phyloP scores from a whole-genome alignment of 2,329 filamentous ascomycete genomes.

The Fusarium clavum region DNA sequence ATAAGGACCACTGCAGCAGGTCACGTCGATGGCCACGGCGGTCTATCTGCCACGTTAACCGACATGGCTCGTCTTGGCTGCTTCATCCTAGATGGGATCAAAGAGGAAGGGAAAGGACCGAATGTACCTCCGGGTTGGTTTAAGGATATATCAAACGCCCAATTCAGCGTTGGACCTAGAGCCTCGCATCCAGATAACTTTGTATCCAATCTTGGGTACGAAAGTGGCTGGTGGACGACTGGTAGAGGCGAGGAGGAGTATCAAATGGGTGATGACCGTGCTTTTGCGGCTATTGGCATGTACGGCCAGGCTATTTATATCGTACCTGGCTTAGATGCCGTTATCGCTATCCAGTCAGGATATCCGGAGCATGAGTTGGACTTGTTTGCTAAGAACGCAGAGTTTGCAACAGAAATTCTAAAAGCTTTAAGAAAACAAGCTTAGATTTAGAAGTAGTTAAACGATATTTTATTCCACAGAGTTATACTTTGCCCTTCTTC shows the following conservation, averaged over 20 bases:
- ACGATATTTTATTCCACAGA: neutral
- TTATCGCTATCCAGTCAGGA: constrained; percentile 32
- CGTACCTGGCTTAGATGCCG: constrained; percentile 9
- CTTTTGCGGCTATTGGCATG: constrained; percentile 29
- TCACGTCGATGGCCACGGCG: constrained; percentile 31
- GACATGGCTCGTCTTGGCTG: constrained; percentile 35
- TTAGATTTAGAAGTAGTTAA: neutral
- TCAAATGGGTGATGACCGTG: constrained; percentile 18
- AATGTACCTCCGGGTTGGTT: constrained; percentile 24
- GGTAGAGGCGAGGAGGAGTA: constrained; percentile 7
- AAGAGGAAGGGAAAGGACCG: constrained; percentile 6
- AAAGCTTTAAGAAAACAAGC: constrained; percentile 3
- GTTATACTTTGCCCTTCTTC: neutral
- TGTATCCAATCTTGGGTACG: constrained; percentile 27
- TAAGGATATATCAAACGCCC: constrained; percentile 22
- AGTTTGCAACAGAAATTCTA: constrained; percentile 24
- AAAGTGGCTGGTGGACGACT: constrained; percentile 38
- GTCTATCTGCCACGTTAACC: constrained; percentile 19
- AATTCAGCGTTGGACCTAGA: constrained; percentile 18
- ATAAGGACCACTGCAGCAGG: constrained; percentile 34
- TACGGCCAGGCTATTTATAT: constrained; percentile 35
- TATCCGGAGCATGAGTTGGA: constrained; percentile 36
- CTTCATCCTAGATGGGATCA: constrained; percentile 26
- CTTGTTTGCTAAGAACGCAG: constrained; percentile 23
- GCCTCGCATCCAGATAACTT: constrained; percentile 24